Base-by-base conservation (phyloP, 805 yeast genomes). In the Saccharomyces kudriavzevii region DNA sequence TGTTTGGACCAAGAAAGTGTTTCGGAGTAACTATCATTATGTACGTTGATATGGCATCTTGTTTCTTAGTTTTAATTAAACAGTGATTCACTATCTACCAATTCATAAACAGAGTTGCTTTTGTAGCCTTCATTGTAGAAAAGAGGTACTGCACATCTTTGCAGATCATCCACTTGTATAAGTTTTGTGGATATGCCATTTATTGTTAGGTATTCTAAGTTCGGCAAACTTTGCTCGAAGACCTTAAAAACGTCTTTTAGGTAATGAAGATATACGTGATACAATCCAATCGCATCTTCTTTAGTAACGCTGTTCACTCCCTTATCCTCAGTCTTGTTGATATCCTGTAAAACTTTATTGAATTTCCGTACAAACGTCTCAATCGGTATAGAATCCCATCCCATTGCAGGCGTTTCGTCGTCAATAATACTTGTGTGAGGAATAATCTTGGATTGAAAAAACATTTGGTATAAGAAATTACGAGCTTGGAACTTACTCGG, bases 351-450 rank as follows among this genome's bases (percentile, higher is more conserved):
- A 35, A 8, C 17, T 35, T 20, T 10, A 2, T 35, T 35, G 24
- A 31, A 29, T 53, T 60, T 5, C 58, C 55, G 13, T 47, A 35
- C 43, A 17, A 35, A 35, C 11, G 24, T 35, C 17, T 35, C 43
- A 35, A 70, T 52, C 14, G 68, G 64, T 43, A 63, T 68, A 2
- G 69, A 60, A 24, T 70, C 65, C 24, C 64, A 71, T 24, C 69
- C 69, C n/a, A 73, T 70, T 2, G 74, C 59, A 9, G 77, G 76
- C 49, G 60, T 64, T 22, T 52, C 56, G 40, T 69, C 75, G 45
- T 70, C 75, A 47, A 71, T 60, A 14, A 70, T 66, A 46, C 66
- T 69, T 4, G 74, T 65, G 53, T 74, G 69, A 4, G 77, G 77
- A 20, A 68, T 57, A 1, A 74, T 66, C 26, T 69, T 62, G 52